A percentile compares a stretch with the other conserved stretches of the same genome.
Evolutionary conservation across 768 basidiomycete genomes (phyloP).

Genomic region (Dentipellis sp.): DNA sequence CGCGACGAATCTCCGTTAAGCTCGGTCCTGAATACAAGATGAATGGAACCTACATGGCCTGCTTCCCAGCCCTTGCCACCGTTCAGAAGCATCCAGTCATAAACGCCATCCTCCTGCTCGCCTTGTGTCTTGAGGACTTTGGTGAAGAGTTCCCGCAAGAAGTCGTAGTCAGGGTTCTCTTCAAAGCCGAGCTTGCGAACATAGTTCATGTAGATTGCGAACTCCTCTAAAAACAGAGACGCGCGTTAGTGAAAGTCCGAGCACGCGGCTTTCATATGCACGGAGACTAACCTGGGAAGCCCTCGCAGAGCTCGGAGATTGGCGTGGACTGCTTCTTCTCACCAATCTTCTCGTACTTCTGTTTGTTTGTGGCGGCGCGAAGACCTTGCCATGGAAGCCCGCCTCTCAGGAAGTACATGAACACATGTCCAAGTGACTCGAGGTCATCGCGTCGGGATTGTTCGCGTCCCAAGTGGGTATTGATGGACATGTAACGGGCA

Average conservation of each 20-base stretch:
- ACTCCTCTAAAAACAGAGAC: conserved; percentile 61
- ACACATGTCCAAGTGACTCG: conserved; percentile 96
- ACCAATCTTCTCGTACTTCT: conserved; percentile 99
- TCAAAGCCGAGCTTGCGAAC: conserved; percentile 98
- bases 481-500: conserved; percentile 99
- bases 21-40: neutral
- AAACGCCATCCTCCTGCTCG: conserved; percentile 86
- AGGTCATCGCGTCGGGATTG: conserved; percentile 92
- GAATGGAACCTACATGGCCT: conserved; percentile 48
- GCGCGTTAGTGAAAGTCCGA: conserved; percentile 1
- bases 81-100: conserved; percentile 96
- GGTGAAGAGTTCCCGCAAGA: conserved; percentile 87
- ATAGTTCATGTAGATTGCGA: conserved; percentile 98
- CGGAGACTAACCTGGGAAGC: conserved; percentile 74
- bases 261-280: neutral
- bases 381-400: conserved; percentile 98
- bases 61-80: conserved; percentile 96
- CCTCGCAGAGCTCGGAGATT: conserved; percentile 90
- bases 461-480: conserved; percentile 95
- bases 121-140: conserved; percentile 85
- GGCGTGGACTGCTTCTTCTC: conserved; percentile 96
- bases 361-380: conserved; percentile 97
- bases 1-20: neutral
- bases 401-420: conserved; percentile 98
- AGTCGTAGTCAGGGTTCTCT: conserved; percentile 96